phyloP scores from a whole-genome alignment of 164 flowering plant species.

The Piper betle region DNA sequence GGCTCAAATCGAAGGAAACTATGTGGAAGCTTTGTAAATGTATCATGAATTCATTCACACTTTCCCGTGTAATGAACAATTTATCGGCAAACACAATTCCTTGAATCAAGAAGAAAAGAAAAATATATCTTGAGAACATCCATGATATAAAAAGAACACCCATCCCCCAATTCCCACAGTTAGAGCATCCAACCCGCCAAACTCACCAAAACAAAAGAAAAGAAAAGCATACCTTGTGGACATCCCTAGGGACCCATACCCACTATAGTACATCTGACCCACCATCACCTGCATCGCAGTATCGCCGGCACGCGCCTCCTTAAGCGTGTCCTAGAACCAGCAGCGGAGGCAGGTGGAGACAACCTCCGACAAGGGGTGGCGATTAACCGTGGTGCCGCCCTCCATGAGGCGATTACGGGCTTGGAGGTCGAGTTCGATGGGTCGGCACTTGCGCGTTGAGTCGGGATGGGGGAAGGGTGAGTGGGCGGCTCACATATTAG shows the following conservation, averaged over 20 bases:
- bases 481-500: conserved; percentile 17
- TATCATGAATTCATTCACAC: too few relatives aligned
- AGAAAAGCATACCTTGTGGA: conserved; percentile 34
- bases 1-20: too few relatives aligned
- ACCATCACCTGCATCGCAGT: conserved; percentile 70
- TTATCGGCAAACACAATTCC: too few relatives aligned
- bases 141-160: neutral
- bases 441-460: conserved; percentile 9
- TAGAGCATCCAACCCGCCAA: neutral
- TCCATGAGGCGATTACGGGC: neutral
- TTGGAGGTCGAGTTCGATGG: conserved; percentile 3
- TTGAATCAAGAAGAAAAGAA: too few relatives aligned
- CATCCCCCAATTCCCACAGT: neutral
- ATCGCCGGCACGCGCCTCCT: conserved; percentile 87
- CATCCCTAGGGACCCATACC: conserved; percentile 65
- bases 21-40: too few relatives aligned
- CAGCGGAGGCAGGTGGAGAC: conserved; percentile 63
- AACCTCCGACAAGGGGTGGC: conserved; percentile 49
- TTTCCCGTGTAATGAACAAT: too few relatives aligned
- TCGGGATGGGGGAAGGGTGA: conserved; percentile 1
- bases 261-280: conserved; percentile 84
- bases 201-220: too few relatives aligned
- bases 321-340: conserved; percentile 82
- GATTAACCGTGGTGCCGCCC: neutral
- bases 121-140: too few relatives aligned